Percentiles rank a stretch among this genome's conserved stretches.
These are phyloP conservation scores for Corymbia calophylla DNA, from an alignment of 441 rosid species.

Conservation along the genomic window DNA sequence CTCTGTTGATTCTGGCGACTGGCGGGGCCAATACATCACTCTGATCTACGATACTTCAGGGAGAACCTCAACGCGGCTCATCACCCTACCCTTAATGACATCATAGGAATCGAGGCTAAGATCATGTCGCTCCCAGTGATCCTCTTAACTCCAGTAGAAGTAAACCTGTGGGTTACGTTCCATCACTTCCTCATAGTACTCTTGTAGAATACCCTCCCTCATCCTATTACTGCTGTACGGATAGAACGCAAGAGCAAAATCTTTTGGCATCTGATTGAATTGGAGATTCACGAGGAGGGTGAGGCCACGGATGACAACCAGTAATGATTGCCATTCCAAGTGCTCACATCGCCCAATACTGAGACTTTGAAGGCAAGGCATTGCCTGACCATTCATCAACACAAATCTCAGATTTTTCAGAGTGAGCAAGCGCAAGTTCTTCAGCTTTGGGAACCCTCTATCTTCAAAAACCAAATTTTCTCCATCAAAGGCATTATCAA, in stretches of 20 bases:
- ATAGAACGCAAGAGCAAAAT: neutral
- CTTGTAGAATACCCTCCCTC: neutral
- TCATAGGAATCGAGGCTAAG: too few species aligned
- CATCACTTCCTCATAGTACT: neutral
- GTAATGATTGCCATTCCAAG: neutral
- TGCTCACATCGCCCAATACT: fast-evolving
- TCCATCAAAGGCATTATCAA: neutral
- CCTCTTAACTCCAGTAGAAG: too few species aligned
- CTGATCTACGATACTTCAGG: too few species aligned
- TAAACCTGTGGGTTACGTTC: neutral
- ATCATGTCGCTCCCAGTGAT: too few species aligned
- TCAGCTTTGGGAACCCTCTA: neutral
- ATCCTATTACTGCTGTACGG: neutral
- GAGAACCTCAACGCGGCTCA: too few species aligned
- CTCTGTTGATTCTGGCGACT: too few species aligned
- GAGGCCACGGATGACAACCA: fast-evolving
- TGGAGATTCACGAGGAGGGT: fast-evolving
- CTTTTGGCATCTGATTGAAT: too few species aligned
- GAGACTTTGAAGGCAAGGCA: fast-evolving
- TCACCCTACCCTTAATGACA: too few species aligned
- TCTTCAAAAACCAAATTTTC: neutral
- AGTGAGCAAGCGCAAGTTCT: fast-evolving
- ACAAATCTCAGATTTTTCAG: too few species aligned
- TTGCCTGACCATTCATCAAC: neutral
- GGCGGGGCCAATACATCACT: too few species aligned